These are phyloP conservation scores for Tetragonia tetragonoides DNA, from an alignment of 148 eudicot species.

Conservation along the genomic window DNA sequence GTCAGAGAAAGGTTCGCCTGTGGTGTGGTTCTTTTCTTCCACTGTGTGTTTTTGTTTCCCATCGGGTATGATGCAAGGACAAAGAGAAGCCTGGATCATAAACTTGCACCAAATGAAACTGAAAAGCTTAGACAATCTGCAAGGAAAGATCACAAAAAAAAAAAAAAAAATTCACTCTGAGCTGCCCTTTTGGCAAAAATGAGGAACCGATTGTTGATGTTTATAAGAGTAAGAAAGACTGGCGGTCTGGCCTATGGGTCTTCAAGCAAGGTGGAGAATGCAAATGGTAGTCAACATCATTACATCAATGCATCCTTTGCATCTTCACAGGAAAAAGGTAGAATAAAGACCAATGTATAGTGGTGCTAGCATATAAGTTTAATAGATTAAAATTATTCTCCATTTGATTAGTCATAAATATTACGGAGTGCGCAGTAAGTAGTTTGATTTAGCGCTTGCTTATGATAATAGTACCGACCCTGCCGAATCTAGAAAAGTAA, in stretches of 20 bases:
- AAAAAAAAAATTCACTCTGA: too few species aligned
- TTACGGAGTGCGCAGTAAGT: too few species aligned
- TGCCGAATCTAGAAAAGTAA: too few species aligned
- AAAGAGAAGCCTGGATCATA: not conserved
- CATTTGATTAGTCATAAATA: not conserved
- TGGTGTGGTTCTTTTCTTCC: too few species aligned
- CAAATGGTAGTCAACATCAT: not conserved
- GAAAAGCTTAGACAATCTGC: not conserved
- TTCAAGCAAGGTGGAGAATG: not conserved
- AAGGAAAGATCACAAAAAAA: not conserved
- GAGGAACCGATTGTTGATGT: not conserved
- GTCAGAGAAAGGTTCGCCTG: too few species aligned
- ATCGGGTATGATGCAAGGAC: too few species aligned
- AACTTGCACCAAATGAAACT: not conserved
- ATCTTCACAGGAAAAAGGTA: not conserved
- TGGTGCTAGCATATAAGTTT: not conserved
- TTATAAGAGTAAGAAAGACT: not conserved
- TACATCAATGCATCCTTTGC: not conserved
- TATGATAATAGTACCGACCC: not conserved
- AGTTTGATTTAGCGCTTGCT: not conserved
- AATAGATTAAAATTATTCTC: not conserved
- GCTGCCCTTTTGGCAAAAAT: not conserved
- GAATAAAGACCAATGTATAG: not conserved
- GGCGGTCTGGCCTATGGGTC: not conserved
- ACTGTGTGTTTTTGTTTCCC: too few species aligned